Conservation (phyloP, 2,329 filamentous ascomycete genomes). For the Sporothrix euskadiensis region DNA sequence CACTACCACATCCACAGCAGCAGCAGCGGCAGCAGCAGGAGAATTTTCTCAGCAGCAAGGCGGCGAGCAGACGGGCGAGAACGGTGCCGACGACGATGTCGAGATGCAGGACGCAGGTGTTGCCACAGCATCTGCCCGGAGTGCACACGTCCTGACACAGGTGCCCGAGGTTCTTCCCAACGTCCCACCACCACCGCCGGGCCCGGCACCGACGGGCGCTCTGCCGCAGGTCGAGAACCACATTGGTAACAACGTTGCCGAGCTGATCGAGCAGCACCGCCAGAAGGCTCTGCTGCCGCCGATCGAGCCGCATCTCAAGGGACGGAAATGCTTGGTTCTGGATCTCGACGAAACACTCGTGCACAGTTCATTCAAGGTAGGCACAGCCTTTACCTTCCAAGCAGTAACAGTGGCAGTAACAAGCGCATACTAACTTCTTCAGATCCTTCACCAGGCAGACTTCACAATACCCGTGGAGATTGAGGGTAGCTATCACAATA, state of each 20-base stretch:
- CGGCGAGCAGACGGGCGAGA: conserved; percentile 42
- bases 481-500: conserved; percentile 97
- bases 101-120: conserved; percentile 66
- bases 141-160: conserved; percentile 43
- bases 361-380: conserved; percentile 88
- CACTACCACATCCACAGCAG: conserved; percentile 21
- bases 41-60: background rate
- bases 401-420: background rate
- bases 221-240: conserved; percentile 15
- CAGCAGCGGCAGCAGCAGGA: conserved; percentile 33
- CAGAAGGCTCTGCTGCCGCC: conserved; percentile 79
- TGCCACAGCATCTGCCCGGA: conserved; percentile 43
- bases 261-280: conserved; percentile 35
- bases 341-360: conserved; percentile 96
- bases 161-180: conserved; percentile 44
- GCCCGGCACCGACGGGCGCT: conserved; percentile 43
- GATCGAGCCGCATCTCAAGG: conserved; percentile 73
- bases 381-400: background rate
- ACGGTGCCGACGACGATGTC: conserved; percentile 57
- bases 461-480: conserved; percentile 99
- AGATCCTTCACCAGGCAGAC: conserved; percentile 94
- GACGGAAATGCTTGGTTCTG: conserved; percentile 90
- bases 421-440: background rate
- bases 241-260: conserved; percentile 41
- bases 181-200: conserved; percentile 52